Percentiles rank a stretch among this genome's conserved stretches.
Conservation (phyloP, 495 filamentous ascomycete genomes). For the Collariella sp. region DNA sequence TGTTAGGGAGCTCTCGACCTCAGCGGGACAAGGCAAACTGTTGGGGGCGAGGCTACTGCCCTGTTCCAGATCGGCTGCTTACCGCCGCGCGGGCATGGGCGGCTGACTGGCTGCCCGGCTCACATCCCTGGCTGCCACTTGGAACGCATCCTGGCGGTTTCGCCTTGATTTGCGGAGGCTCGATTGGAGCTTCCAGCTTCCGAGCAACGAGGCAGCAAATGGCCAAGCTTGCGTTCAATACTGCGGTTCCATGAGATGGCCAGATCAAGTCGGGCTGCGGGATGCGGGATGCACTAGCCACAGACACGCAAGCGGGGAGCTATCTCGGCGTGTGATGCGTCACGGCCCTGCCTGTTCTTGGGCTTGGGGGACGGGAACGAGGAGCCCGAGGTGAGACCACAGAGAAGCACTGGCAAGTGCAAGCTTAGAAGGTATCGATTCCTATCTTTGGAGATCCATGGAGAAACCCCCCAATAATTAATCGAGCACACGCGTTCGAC, state of each 20-base stretch:
- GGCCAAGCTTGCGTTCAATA: background rate
- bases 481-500: no score
- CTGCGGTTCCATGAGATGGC: background rate
- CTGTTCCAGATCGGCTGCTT: constrained; percentile 1
- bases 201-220: constrained; percentile 2
- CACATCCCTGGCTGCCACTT: constrained; percentile 1
- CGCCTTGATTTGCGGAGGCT: constrained; percentile 12
- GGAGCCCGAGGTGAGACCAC: background rate
- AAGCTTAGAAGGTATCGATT: no score
- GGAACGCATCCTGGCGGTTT: background rate
- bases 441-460: no score
- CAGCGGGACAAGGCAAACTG: background rate
- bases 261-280: no score
- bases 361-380: background rate
- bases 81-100: constrained; percentile 5
- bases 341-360: background rate
- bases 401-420: no score
- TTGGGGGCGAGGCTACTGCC: constrained; percentile 4
- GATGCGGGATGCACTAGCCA: no score
- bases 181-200: constrained; percentile 3
- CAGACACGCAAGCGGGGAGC: no score
- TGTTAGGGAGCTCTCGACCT: background rate
- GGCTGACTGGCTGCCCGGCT: background rate
- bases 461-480: no score
- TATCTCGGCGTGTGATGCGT: no score